Percentiles rank a stretch among this genome's conserved stretches.
Evolutionary conservation across 116 monocot species (phyloP).

Genomic region (Dioscorea cayenensis): DNA sequence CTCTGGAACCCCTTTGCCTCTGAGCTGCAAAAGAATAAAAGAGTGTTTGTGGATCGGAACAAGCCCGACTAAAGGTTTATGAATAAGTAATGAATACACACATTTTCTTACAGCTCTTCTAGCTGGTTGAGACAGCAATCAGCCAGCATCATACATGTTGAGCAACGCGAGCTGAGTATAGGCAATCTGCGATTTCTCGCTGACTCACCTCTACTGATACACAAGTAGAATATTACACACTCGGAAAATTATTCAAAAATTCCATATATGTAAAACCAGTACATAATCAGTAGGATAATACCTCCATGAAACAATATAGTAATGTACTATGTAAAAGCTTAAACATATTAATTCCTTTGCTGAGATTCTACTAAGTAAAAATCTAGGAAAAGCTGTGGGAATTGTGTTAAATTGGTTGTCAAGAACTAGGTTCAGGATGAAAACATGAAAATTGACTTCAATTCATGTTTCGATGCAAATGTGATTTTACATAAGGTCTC

Average conservation of each 20-base stretch:
- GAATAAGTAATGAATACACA: background rate
- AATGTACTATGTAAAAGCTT: background rate
- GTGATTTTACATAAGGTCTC: too few relatives aligned
- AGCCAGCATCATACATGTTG: slow-evolving; percentile 25
- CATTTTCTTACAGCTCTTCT: slow-evolving; percentile 82
- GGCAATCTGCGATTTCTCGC: slow-evolving; percentile 6
- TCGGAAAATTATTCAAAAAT: background rate
- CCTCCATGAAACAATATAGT: background rate
- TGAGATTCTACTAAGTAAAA: too few relatives aligned
- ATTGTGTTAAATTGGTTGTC: too few relatives aligned
- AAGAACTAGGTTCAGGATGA: too few relatives aligned
- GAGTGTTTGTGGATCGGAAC: background rate
- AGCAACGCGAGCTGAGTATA: slow-evolving; percentile 23
- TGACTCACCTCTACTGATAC: background rate
- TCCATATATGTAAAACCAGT: background rate
- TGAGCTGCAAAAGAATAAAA: slow-evolving; percentile 53
- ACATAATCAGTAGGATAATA: background rate
- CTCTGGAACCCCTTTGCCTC: slow-evolving; percentile 82
- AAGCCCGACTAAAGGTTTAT: background rate
- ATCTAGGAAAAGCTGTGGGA: too few relatives aligned
- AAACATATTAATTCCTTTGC: too few relatives aligned
- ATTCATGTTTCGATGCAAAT: too few relatives aligned
- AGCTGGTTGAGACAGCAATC: slow-evolving; percentile 84
- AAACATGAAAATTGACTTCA: too few relatives aligned
- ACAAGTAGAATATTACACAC: background rate